Conservation (phyloP, 345 rosid species). For the Zanthoxylum bungeanum region DNA sequence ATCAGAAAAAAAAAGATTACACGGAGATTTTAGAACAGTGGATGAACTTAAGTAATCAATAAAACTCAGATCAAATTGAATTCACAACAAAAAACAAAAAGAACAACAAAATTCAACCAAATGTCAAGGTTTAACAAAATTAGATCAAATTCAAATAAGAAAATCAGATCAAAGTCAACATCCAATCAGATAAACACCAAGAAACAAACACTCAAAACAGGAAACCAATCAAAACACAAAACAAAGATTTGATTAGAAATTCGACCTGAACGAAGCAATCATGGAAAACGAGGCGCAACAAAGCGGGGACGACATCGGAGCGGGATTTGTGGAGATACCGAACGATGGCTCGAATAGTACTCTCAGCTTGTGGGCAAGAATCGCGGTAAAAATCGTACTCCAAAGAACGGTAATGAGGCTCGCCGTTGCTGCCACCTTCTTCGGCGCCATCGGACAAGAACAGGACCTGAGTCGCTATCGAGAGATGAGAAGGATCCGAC, state of each 20-base stretch:
- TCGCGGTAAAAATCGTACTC: constrained; percentile 50
- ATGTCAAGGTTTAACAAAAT: not conserved
- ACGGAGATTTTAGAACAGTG: not conserved
- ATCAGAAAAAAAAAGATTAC: not conserved
- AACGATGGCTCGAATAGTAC: constrained; percentile 27
- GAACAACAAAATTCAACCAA: not conserved
- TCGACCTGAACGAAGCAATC: constrained; percentile 68
- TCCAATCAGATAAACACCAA: not conserved
- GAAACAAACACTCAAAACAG: not conserved
- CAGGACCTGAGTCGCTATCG: not conserved
- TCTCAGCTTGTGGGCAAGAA: constrained; percentile 50
- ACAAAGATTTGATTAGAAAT: no score
- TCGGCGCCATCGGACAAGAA: constrained; percentile 20
- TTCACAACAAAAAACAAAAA: not conserved
- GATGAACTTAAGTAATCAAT: not conserved
- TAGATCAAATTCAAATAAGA: not conserved
- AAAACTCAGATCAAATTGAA: not conserved
- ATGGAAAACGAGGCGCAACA: constrained; percentile 55
- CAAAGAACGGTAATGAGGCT: constrained; percentile 14
- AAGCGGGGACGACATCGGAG: constrained; percentile 41
- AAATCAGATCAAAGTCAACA: not conserved
- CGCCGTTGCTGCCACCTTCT: not conserved
- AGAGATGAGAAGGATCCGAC: not conserved
- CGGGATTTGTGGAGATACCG: constrained; percentile 20
- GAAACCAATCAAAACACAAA: not conserved